These are phyloP conservation scores for Alternaria hordeiaustralica DNA, from an alignment of 2,329 filamentous ascomycete species.

Conservation along the genomic window DNA sequence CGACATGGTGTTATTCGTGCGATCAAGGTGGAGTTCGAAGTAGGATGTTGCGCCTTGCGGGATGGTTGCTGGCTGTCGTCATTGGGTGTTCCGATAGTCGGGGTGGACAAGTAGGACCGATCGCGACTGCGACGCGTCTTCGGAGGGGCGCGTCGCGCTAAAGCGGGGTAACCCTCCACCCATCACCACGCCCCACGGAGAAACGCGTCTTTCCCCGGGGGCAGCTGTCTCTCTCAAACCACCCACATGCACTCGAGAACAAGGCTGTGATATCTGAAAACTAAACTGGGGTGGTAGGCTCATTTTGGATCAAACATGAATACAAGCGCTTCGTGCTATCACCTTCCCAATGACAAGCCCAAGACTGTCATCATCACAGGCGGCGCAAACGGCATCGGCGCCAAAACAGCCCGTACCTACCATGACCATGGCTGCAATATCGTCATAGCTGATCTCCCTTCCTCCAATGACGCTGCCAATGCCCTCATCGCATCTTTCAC, in stretches of 20 bases:
- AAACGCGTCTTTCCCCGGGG: neutral
- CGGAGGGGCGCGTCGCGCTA: neutral
- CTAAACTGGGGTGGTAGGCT: neutral
- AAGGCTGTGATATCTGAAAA: neutral
- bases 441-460: constrained; percentile 48
- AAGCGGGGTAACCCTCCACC: neutral
- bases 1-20: constrained; percentile 12
- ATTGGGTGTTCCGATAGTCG: neutral
- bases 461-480: constrained; percentile 30
- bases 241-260: neutral
- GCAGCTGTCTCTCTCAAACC: neutral
- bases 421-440: constrained; percentile 49
- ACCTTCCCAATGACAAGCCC: constrained; percentile 21
- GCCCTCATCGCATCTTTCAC: constrained; percentile 36
- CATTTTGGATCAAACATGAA: neutral
- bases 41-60: neutral
- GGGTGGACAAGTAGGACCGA: neutral
- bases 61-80: neutral
- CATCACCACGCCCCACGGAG: neutral
- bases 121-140: neutral
- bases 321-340: constrained; percentile 2
- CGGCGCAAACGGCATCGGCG: constrained; percentile 52
- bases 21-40: neutral
- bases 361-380: constrained; percentile 53
- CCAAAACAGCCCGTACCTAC: constrained; percentile 48